Conservation (phyloP, 495 filamentous ascomycete genomes). For the Trichoderma erinaceum region DNA sequence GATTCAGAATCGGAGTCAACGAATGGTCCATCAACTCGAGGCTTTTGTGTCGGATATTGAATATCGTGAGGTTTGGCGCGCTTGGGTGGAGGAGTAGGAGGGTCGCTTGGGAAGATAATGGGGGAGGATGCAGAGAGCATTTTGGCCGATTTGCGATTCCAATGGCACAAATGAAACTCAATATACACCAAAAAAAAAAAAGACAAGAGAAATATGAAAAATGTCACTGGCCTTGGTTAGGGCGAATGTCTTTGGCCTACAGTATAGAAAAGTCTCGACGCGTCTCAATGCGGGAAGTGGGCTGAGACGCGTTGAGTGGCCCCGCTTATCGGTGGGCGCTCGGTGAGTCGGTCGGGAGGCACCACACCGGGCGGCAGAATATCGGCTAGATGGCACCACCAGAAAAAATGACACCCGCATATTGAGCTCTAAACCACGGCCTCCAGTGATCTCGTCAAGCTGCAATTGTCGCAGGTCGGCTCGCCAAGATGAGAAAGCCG, state of each 20-base stretch:
- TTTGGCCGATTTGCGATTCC: background rate
- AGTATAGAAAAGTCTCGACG: constrained; percentile 4
- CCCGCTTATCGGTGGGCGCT: background rate
- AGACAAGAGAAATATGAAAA: background rate
- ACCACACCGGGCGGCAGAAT: background rate
- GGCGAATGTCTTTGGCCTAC: background rate
- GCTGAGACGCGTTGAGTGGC: constrained; percentile 9
- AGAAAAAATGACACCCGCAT: constrained; percentile 12
- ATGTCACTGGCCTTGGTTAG: background rate
- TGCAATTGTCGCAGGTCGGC: constrained; percentile 11
- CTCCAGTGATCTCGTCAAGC: constrained; percentile 1
- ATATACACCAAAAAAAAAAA: background rate
- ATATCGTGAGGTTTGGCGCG: constrained; percentile 22
- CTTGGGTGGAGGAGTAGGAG: constrained; percentile 44
- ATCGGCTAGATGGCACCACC: background rate
- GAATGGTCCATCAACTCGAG: constrained; percentile 36
- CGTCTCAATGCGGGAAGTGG: constrained; percentile 1
- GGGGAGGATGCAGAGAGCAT: constrained; percentile 53
- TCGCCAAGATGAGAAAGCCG: constrained; percentile 21
- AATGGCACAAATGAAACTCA: background rate
- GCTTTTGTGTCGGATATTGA: constrained; percentile 19
- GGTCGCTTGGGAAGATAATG: constrained; percentile 49
- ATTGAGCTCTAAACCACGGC: constrained; percentile 1
- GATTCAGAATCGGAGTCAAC: constrained; percentile 42
- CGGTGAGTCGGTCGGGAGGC: background rate